Percentiles rank a stretch among this genome's conserved stretches.
Conservation (phyloP, 306 rosid genomes). For the Neltuma alba region DNA sequence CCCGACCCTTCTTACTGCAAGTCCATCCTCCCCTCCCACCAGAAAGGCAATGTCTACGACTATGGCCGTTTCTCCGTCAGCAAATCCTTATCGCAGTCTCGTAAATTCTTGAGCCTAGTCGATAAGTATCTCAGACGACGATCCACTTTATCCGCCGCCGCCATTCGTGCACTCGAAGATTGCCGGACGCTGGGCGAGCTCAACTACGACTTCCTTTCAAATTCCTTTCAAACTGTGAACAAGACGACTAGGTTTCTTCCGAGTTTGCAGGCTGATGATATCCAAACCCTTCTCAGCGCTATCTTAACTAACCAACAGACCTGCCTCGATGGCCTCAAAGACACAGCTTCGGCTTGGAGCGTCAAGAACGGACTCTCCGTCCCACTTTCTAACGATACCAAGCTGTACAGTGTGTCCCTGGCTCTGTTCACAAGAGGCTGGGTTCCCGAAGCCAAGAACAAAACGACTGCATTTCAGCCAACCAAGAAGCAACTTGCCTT, state of each 20-base stretch:
- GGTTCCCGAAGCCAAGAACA: slow-evolving; percentile 60
- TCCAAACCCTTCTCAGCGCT: slow-evolving; percentile 72
- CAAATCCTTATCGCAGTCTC: slow-evolving; percentile 67
- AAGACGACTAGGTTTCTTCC: slow-evolving; percentile 44
- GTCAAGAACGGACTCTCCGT: slow-evolving; percentile 54
- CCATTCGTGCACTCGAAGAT: slow-evolving; percentile 71
- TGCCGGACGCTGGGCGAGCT: slow-evolving; percentile 61
- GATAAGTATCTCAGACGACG: slow-evolving; percentile 45
- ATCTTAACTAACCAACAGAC: slow-evolving; percentile 82
- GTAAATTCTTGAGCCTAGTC: slow-evolving; percentile 49
- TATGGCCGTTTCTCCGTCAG: slow-evolving; percentile 64
- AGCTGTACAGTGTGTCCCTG: slow-evolving; percentile 76
- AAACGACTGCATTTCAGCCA: slow-evolving; percentile 29
- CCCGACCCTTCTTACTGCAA: slow-evolving; percentile 81
- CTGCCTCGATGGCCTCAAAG: slow-evolving; percentile 74
- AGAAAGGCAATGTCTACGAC: slow-evolving; percentile 59
- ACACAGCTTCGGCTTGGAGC: slow-evolving; percentile 69
- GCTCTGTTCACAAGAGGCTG: slow-evolving; percentile 74
- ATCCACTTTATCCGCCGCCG: slow-evolving; percentile 50
- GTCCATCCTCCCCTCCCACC: slow-evolving; percentile 57
- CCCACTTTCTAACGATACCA: slow-evolving; percentile 78
- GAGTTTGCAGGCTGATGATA: slow-evolving; percentile 58
- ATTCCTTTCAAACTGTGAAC: slow-evolving; percentile 56
- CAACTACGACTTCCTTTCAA: slow-evolving; percentile 64
- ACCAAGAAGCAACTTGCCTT: slow-evolving; percentile 48